Evolutionary conservation across 2,329 filamentous ascomycete genomes (phyloP).

Genomic region (Alternaria conjuncta): DNA sequence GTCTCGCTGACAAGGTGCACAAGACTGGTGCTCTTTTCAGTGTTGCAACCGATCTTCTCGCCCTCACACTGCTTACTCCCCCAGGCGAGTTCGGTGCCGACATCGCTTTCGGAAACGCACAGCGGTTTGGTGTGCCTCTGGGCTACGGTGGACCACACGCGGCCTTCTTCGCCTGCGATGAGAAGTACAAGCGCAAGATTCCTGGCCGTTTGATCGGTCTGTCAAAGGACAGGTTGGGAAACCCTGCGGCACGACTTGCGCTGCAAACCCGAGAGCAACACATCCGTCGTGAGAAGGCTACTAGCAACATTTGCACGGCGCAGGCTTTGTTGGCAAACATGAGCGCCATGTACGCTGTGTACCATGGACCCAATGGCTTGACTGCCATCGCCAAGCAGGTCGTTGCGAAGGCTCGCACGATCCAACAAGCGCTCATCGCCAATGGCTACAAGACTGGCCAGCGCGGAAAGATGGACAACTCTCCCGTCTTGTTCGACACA

Average conservation of each 20-base stretch:
- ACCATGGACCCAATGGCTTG: conserved; percentile 85
- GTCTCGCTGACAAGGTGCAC: conserved; percentile 78
- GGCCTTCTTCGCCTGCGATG: conserved; percentile 90
- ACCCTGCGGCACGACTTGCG: conserved; percentile 80
- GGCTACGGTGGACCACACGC: conserved; percentile 95
- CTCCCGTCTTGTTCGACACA: conserved; percentile 77
- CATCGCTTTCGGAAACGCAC: conserved; percentile 91
- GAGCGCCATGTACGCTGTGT: conserved; percentile 92
- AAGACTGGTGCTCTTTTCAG: conserved; percentile 79
- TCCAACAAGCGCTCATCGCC: conserved; percentile 69
- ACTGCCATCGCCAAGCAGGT: conserved; percentile 82
- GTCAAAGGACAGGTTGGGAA: conserved; percentile 86
- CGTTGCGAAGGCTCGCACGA: conserved; percentile 71
- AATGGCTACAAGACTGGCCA: conserved; percentile 70
- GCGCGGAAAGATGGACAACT: conserved; percentile 62
- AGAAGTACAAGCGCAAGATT: conserved; percentile 93
- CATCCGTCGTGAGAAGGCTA: conserved; percentile 94
- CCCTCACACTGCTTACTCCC: conserved; percentile 83
- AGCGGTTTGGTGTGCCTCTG: conserved; percentile 89
- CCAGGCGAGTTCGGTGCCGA: conserved; percentile 95
- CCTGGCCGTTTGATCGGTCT: conserved; percentile 89
- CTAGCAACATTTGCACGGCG: conserved; percentile 95
- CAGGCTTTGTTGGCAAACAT: conserved; percentile 95
- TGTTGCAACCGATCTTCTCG: conserved; percentile 87
- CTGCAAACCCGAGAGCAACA: conserved; percentile 95